A percentile compares a stretch with the other conserved stretches of the same genome.
These are phyloP conservation scores for Syzygium aqueum DNA, from an alignment of 345 rosid species.

Conservation along the genomic window DNA sequence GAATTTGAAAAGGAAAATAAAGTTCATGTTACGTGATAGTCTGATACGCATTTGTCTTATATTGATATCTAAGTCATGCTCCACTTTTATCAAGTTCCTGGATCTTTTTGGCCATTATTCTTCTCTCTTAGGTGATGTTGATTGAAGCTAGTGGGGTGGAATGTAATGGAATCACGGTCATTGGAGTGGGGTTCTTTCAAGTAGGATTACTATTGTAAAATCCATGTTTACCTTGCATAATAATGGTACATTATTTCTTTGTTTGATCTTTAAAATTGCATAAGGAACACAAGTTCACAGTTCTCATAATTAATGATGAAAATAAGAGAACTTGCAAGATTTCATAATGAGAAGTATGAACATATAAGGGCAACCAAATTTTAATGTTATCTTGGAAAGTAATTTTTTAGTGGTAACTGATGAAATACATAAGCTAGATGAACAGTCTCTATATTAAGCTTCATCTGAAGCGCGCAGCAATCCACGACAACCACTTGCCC, in stretches of 20 bases:
- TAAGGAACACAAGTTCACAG: neutral
- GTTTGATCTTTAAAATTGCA: neutral
- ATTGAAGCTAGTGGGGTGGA: neutral
- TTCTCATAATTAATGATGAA: neutral
- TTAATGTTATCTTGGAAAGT: neutral
- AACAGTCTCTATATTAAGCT: neutral
- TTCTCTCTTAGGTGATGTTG: neutral
- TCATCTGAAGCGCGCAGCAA: neutral
- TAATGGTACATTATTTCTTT: neutral
- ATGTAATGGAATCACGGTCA: neutral
- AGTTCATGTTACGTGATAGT: neutral
- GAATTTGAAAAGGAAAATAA: neutral
- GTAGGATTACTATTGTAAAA: neutral
- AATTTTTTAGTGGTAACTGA: neutral
- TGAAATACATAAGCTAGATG: neutral
- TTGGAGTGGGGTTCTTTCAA: neutral
- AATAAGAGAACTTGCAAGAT: neutral
- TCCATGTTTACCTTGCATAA: neutral
- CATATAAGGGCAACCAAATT: neutral
- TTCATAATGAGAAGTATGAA: neutral
- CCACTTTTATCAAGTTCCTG: neutral
- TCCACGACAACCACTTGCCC: neutral
- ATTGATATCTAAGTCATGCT: neutral
- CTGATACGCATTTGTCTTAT: neutral
- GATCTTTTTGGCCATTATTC: neutral